phyloP scores from a whole-genome alignment of 2,329 filamentous ascomycete species.

The Exophiala calicioides region DNA sequence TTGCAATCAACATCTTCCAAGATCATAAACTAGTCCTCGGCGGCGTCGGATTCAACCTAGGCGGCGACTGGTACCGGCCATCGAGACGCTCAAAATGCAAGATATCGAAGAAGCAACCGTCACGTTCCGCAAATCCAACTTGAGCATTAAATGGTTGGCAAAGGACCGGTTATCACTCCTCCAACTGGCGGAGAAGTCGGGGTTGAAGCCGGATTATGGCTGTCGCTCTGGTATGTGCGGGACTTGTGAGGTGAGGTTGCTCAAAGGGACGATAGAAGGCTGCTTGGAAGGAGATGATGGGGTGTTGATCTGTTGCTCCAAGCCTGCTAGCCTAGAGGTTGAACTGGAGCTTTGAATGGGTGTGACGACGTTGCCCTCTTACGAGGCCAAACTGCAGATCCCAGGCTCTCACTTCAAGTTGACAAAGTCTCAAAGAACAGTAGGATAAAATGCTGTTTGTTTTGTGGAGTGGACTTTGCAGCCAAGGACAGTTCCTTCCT shows the following conservation, averaged over 20 bases:
- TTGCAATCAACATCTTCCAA: neutral
- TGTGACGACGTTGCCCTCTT: no score
- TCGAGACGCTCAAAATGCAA: slow-evolving; percentile 14
- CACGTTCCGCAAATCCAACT: slow-evolving; percentile 25
- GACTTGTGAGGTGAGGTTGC: slow-evolving; percentile 26
- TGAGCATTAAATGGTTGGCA: slow-evolving; percentile 24
- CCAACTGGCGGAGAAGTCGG: slow-evolving; percentile 26
- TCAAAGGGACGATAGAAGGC: slow-evolving; percentile 25
- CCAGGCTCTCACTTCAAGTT: neutral
- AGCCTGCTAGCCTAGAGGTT: slow-evolving; percentile 23
- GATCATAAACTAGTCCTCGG: neutral
- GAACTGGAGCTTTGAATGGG: slow-evolving; percentile 23
- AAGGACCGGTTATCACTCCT: slow-evolving; percentile 26
- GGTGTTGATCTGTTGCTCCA: slow-evolving; percentile 27
- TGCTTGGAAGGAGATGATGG: slow-evolving; percentile 25
- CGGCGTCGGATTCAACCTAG: no score
- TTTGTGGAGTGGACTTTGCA: no score
- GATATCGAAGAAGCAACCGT: slow-evolving; percentile 29
- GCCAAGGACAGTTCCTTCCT: no score
- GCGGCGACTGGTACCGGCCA: no score
- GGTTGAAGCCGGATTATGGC: slow-evolving; percentile 26
- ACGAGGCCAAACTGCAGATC: neutral
- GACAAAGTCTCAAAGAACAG: no score
- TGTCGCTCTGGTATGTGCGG: slow-evolving; percentile 27
- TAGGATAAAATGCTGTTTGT: no score